Evolutionary conservation across 352 stramenopile genomes (phyloP), one percentile per base, ranked within the genome.

Genomic region (Halophytophthora polymorphica): DNA sequence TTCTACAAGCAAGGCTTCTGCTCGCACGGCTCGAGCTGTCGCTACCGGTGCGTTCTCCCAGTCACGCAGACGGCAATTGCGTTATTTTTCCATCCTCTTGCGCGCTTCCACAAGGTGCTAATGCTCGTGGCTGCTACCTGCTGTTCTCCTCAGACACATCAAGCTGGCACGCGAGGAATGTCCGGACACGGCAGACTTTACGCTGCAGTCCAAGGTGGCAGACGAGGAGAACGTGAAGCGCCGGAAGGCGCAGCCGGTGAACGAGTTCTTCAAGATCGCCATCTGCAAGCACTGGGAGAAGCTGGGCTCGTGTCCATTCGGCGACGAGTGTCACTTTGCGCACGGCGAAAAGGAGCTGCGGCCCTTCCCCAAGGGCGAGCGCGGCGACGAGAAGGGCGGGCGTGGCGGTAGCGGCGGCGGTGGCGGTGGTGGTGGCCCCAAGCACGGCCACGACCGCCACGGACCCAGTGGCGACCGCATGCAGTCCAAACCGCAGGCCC

Each of bases 1-100:
- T 99, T 98, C 69, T 99, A 98, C 72, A 93, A 87, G 56, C 95
- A 98, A 64, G 96, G 96, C 25, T 99, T 99, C 77, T 99, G 96
- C 67, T 97, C 96, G 38, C 95, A 99, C 53, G 96, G 96, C 21
- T 88, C 90, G 6, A 98, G 94, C 64, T 99, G 96, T 67, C 86
- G 93, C 37, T 99, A 98, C 56, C 62, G 79, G 63, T 72, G 40
- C 31, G 58, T 45, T 31, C 6, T 1, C 5, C 12, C 43, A n/a
- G 11, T 40, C n/a, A 28, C 19, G 31, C 11, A n/a, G 23, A 2
- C 18, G 31, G 23, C 35, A 0, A 28, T 45, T 14, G 3, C 21
- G 18, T 31, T 45, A 19, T 13, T 35, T 8, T 41, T 10, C n/a
- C n/a, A n/a, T n/a, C n/a, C n/a, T n/a, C n/a, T n/a, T n/a, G n/a